Conservation (phyloP, 148 eudicot species). For the Vaccinium corymbosum region DNA sequence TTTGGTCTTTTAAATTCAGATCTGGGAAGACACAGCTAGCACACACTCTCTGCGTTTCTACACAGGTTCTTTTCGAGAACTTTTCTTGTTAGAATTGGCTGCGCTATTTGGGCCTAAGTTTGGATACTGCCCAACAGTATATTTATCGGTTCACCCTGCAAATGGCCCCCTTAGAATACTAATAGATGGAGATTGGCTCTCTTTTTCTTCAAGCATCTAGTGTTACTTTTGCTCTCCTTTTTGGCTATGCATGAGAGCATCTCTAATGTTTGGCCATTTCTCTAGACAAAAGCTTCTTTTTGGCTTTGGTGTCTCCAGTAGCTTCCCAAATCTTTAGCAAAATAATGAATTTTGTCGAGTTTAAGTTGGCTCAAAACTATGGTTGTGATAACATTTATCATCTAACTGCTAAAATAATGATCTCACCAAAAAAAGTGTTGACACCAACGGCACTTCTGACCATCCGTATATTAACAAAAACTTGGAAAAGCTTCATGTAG, state of each 20-base stretch:
- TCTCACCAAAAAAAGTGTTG: neutral
- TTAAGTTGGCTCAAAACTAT: neutral
- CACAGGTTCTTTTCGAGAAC: slow-evolving; percentile 57
- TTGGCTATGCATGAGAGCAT: neutral
- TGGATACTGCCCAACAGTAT: neutral
- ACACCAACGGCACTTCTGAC: no score
- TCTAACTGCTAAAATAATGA: neutral
- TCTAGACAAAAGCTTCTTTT: neutral
- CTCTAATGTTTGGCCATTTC: neutral
- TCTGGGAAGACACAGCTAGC: slow-evolving; percentile 99
- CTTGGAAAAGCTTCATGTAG: neutral
- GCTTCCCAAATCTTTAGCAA: neutral
- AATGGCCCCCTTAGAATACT: neutral
- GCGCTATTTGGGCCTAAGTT: neutral
- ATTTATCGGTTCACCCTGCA: no score
- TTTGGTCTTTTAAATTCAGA: slow-evolving; percentile 32
- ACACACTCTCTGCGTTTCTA: slow-evolving; percentile 86
- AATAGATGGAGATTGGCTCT: neutral
- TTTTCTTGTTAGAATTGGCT: neutral
- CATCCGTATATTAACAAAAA: neutral
- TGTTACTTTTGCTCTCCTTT: neutral
- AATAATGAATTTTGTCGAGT: neutral
- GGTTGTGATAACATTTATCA: neutral
- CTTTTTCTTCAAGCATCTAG: neutral
- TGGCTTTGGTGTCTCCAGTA: neutral